Conservation (phyloP, 306 rosid genomes). For the Lathyrus aphaca region DNA sequence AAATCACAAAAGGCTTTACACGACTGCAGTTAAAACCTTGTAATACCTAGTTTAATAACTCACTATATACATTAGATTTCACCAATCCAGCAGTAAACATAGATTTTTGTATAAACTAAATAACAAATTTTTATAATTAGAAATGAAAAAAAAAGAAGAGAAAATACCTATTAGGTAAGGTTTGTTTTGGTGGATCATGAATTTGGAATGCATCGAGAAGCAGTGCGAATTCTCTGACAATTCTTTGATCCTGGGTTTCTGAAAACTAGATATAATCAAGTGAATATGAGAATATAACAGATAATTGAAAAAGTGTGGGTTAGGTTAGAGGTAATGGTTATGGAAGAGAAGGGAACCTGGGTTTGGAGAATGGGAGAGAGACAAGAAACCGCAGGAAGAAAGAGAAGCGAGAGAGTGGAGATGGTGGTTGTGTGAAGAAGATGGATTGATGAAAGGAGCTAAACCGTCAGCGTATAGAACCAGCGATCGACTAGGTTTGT, state of each 20-base stretch:
- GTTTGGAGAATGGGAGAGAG: slow-evolving; percentile 64
- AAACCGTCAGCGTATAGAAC: slow-evolving; percentile 75
- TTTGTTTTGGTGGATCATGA: slow-evolving; percentile 43
- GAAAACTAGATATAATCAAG: slow-evolving; percentile 65
- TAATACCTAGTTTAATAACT: neutral
- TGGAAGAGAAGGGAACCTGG: slow-evolving; percentile 52
- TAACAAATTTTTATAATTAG: neutral
- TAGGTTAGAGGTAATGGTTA: neutral
- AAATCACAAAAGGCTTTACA: no score
- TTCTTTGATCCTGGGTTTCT: slow-evolving; percentile 84
- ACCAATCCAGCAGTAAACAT: neutral
- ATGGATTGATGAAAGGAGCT: slow-evolving; percentile 55
- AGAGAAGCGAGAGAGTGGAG: slow-evolving; percentile 71
- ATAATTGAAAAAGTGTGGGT: neutral
- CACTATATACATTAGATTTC: neutral
- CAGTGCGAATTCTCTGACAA: slow-evolving; percentile 75
- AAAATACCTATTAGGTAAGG: slow-evolving; percentile 72
- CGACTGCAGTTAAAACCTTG: no score
- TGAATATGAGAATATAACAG: slow-evolving; percentile 46
- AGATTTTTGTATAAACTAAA: neutral
- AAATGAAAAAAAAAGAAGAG: slow-evolving; percentile 23
- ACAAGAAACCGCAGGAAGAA: slow-evolving; percentile 72
- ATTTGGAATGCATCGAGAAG: slow-evolving; percentile 69
- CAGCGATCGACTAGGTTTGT: slow-evolving; percentile 84
- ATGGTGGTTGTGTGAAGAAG: slow-evolving; percentile 44